Base-by-base conservation (phyloP, 495 filamentous ascomycete genomes). In the Beverwykella pulmonaria region DNA sequence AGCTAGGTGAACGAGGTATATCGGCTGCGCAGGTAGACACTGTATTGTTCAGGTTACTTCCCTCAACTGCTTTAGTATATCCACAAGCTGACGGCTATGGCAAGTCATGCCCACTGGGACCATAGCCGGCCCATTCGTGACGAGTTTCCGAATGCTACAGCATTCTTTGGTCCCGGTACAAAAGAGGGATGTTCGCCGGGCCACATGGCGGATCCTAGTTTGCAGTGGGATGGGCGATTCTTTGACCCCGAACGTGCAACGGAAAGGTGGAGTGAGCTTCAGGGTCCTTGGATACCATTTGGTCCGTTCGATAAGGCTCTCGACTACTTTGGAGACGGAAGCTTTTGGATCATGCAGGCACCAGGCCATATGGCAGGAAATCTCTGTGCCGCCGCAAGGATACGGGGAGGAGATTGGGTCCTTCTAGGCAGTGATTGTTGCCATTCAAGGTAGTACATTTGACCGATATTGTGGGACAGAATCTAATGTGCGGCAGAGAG, bases 281-380 rank as follows among this genome's bases (percentile, higher is more conserved):
- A 52, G 14, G 68, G 68, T 34, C 52, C 62, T 26, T 71, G 68
- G 68, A 48, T 44, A 12, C 53, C 58, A 17, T 70, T 73, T 27
- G 74, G 74, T 15, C 73, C 73, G 3, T 76, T 75, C 55, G 69
- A 75, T 20, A 69, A 67, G n/a, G 72, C 74, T 8, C 39, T 69
- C 39, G 68, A 75, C 48, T 74, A 69, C 56, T 75, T 75, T 41
- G 72, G 72, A n/a, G 68, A 75, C 53, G 72, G 72, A 5, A 73
- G 70, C 56, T 75, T 75, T 44, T 74, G 72, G 74, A 46, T 75
- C 17, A 74, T 75, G n/a, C 63, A 74, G n/a, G 72, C 72, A 9
- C 72, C 72, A 3, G 72, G 74, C 5, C 74, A 75, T 62, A 73
- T 72, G 63, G 63, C 70, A 20, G 72, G 74, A 22, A 75, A 75